phyloP scores from a whole-genome alignment of 495 filamentous ascomycete genomes.

The Cercophora newfieldiana region DNA sequence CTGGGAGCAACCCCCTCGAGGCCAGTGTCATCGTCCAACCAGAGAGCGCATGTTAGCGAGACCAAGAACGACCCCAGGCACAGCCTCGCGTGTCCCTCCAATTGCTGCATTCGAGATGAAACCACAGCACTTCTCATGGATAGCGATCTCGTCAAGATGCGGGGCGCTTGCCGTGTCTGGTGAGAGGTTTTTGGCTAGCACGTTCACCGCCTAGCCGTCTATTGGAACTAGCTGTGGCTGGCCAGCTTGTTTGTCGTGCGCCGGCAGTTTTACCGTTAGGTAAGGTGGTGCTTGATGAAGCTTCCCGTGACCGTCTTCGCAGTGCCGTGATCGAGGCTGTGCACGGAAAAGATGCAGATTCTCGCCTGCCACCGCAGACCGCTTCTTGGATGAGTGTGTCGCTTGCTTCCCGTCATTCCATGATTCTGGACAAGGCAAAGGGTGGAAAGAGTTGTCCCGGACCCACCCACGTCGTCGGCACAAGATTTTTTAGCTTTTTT shows the following conservation, averaged over 20 bases:
- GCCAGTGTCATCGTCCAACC: background rate
- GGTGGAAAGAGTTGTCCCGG: background rate
- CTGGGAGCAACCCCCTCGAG: background rate
- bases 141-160: background rate
- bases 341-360: slow-evolving; percentile 1
- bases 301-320: background rate
- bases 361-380: slow-evolving; percentile 3
- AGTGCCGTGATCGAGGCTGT: slow-evolving; percentile 6
- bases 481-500: too few species aligned
- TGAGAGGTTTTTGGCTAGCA: background rate
- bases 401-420: background rate
- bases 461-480: background rate
- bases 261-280: background rate
- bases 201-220: background rate
- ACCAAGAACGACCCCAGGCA: background rate
- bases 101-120: slow-evolving; percentile 14
- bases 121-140: background rate
- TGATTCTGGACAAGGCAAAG: background rate
- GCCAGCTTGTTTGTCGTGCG: background rate
- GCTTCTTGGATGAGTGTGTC: background rate
- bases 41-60: slow-evolving; percentile 1
- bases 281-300: background rate
- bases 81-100: slow-evolving; percentile 2
- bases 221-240: background rate
- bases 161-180: background rate